These are phyloP conservation scores for Hymenoscyphus fructigenus DNA, from an alignment of 2,329 filamentous ascomycete genomes.

Conservation along the genomic window DNA sequence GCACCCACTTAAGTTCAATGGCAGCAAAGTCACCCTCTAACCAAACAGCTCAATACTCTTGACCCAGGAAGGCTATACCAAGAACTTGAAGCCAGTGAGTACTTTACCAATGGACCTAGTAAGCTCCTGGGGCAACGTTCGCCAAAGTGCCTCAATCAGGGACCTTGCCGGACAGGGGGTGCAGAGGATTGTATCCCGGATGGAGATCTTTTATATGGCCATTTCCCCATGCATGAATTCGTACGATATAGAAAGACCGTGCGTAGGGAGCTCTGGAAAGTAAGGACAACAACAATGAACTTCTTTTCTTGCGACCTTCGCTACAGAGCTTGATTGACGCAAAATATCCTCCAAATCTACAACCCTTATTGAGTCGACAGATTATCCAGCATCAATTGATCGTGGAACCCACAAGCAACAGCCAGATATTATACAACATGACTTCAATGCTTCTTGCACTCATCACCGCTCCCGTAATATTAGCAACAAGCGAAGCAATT, in stretches of 20 bases:
- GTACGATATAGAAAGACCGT: not conserved
- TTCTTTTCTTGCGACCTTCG: not conserved
- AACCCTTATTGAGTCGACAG: too few relatives aligned
- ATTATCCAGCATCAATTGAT: not conserved
- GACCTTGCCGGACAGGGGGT: not conserved
- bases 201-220: constrained; percentile 21
- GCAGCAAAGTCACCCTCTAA: too few relatives aligned
- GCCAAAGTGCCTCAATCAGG: too few relatives aligned
- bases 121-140: too few relatives aligned
- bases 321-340: not conserved
- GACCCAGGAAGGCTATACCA: too few relatives aligned
- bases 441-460: constrained; percentile 26
- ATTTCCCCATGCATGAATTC: constrained; percentile 16
- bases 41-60: too few relatives aligned
- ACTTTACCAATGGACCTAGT: too few relatives aligned
- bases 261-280: not conserved
- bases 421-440: constrained; percentile 14
- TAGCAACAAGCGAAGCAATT: constrained; percentile 50
- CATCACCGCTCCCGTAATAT: constrained; percentile 41
- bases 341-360: not conserved
- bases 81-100: too few relatives aligned
- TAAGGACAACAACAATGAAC: not conserved
- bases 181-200: constrained; percentile 7
- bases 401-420: too few relatives aligned
- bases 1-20: too few relatives aligned